A percentile compares a stretch with the other conserved stretches of the same genome.
Conservation (phyloP, 2,329 filamentous ascomycete species). For the Fusarium sp. region DNA sequence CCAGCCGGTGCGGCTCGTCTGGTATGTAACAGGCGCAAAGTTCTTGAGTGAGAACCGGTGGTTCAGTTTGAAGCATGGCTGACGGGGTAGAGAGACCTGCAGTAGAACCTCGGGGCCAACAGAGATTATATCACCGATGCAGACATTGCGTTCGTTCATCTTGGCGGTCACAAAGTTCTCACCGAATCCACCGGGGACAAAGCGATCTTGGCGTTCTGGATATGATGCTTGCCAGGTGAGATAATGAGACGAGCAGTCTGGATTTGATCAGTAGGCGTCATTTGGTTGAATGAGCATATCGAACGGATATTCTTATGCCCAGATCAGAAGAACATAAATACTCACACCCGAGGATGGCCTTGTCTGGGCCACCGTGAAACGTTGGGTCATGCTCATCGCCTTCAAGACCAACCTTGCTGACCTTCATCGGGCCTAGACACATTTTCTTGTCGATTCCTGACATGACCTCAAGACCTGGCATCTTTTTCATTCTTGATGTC, state of each 20-base stretch:
- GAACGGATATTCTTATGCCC: background rate
- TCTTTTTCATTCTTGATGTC: conserved; percentile 66
- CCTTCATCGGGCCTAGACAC: conserved; percentile 56
- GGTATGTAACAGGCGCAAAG: conserved; percentile 69
- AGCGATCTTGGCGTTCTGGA: background rate
- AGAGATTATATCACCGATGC: conserved; percentile 71
- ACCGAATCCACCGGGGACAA: conserved; percentile 67
- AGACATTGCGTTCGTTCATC: conserved; percentile 74
- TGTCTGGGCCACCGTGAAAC: conserved; percentile 72
- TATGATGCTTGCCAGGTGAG: background rate
- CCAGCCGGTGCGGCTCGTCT: conserved; percentile 71
- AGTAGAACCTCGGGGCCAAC: conserved; percentile 64
- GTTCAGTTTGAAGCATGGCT: conserved; percentile 77
- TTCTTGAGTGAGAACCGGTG: conserved; percentile 73
- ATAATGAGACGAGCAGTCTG: background rate
- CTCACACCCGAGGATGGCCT: conserved; percentile 70
- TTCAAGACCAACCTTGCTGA: conserved; percentile 63
- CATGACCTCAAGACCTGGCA: conserved; percentile 62
- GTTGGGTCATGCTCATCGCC: conserved; percentile 72
- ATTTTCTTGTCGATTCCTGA: conserved; percentile 68
- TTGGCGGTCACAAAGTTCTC: conserved; percentile 70
- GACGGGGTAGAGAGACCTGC: conserved; percentile 70
- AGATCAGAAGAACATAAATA: background rate
- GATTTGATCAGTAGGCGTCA: background rate
- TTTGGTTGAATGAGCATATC: background rate